Conservation (phyloP, 2,329 filamentous ascomycete species). For the Phaeomoniella chlamydospora region DNA sequence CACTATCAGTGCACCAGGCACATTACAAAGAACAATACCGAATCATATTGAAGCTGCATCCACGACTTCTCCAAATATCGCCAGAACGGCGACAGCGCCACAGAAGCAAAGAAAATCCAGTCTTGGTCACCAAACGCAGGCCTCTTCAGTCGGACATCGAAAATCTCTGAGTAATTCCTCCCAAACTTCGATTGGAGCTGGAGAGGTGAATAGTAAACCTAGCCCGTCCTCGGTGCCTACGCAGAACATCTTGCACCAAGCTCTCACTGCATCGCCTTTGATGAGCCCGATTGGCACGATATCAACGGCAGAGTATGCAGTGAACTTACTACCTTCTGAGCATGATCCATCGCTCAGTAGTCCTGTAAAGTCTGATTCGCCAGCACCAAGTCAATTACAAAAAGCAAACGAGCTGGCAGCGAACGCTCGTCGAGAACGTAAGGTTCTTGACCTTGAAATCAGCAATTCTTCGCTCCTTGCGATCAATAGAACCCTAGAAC, state of each 20-base stretch:
- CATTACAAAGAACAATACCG: background rate
- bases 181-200: background rate
- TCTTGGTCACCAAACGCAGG: background rate
- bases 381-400: constrained; percentile 33
- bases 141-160: background rate
- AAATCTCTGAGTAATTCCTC: background rate
- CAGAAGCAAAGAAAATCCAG: background rate
- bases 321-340: background rate
- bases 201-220: background rate
- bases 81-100: background rate
- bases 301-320: background rate
- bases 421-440: constrained; percentile 82
- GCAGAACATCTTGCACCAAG: background rate
- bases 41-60: background rate
- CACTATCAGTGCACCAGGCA: background rate
- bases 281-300: background rate
- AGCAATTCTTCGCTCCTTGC: constrained; percentile 89
- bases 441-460: constrained; percentile 91
- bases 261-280: background rate
- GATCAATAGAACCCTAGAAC: constrained; percentile 85
- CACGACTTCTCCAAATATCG: background rate
- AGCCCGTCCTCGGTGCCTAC: background rate
- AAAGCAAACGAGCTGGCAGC: constrained; percentile 62
- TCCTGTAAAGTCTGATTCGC: constrained; percentile 3
- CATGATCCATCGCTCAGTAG: constrained; percentile 1